phyloP scores from a whole-genome alignment of 2,329 filamentous ascomycete species.

The Cercospora sesami region DNA sequence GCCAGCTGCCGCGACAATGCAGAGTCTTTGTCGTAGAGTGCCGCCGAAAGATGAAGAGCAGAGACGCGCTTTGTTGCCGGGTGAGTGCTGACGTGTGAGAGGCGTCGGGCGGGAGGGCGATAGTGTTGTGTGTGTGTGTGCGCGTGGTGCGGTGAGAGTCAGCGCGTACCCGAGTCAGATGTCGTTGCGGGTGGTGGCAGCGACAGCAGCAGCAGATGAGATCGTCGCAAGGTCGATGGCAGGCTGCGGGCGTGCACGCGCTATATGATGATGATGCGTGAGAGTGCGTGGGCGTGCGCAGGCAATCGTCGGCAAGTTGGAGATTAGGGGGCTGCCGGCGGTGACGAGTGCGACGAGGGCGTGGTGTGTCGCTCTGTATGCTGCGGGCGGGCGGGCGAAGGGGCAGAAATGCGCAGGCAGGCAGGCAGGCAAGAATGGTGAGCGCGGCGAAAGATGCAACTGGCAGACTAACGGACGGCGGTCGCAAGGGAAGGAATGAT shows the following conservation, averaged over 20 bases:
- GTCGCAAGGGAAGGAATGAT: slow-evolving; percentile 6
- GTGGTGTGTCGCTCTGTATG: background rate
- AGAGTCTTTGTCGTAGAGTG: slow-evolving; percentile 26
- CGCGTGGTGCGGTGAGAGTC: background rate
- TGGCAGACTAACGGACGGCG: background rate
- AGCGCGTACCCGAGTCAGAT: slow-evolving; percentile 2
- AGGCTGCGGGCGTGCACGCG: background rate
- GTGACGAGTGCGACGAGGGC: background rate
- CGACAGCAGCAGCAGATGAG: slow-evolving; percentile 6
- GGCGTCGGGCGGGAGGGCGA: background rate
- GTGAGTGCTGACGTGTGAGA: slow-evolving; percentile 7
- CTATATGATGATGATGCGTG: background rate
- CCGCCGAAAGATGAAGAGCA: slow-evolving; percentile 21
- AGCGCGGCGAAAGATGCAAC: background rate
- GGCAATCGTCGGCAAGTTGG: background rate
- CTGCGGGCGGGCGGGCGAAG: background rate
- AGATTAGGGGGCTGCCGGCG: background rate
- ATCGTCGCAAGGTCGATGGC: slow-evolving; percentile 5
- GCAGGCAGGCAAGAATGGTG: background rate
- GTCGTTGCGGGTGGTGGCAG: background rate
- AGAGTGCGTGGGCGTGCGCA: background rate
- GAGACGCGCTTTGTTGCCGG: slow-evolving; percentile 15
- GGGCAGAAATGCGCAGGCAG: background rate
- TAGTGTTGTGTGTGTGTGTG: background rate
- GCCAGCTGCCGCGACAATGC: slow-evolving; percentile 30